A percentile compares a stretch with the other conserved stretches of the same genome.
Conservation (phyloP, 768 basidiomycete genomes). For the Hygrophoropsis aurantiaca region DNA sequence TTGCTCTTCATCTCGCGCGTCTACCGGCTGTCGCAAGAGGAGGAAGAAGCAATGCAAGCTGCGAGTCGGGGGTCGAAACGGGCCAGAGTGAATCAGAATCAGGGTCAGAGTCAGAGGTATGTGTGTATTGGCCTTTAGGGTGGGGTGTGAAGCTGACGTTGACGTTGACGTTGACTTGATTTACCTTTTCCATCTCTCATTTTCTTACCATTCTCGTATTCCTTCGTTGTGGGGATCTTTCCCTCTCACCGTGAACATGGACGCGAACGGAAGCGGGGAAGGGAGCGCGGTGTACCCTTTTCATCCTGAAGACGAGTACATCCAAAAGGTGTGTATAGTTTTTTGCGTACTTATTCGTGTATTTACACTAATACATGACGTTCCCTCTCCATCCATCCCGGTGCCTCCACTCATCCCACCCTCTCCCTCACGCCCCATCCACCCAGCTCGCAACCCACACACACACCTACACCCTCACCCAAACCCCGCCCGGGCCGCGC, state of each 20-base stretch:
- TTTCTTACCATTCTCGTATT: no score
- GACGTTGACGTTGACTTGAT: no score
- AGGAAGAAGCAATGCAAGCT: conserved; percentile 54
- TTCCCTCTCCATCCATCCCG: no score
- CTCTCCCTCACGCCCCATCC: not conserved
- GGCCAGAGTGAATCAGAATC: conserved; percentile 25
- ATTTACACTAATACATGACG: no score
- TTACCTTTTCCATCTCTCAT: no score
- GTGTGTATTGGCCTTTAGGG: conserved; percentile 26
- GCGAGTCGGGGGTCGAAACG: no score
- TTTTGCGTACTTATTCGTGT: not conserved
- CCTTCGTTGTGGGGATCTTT: no score
- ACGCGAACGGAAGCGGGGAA: no score
- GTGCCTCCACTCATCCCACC: not conserved
- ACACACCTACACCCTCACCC: conserved; percentile 46
- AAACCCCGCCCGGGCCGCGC: conserved; percentile 49
- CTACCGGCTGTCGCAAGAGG: conserved; percentile 70
- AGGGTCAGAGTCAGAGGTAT: conserved; percentile 30
- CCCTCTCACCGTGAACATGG: no score
- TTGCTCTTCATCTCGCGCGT: conserved; percentile 75
- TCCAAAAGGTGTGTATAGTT: conserved; percentile 56
- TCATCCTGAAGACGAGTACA: conserved; percentile 83
- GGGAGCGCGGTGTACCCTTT: conserved; percentile 67
- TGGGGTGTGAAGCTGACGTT: no score
- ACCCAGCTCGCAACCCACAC: not conserved